Evolutionary conservation across 345 rosid genomes (phyloP).

Genomic region (Eucalyptus victrix): DNA sequence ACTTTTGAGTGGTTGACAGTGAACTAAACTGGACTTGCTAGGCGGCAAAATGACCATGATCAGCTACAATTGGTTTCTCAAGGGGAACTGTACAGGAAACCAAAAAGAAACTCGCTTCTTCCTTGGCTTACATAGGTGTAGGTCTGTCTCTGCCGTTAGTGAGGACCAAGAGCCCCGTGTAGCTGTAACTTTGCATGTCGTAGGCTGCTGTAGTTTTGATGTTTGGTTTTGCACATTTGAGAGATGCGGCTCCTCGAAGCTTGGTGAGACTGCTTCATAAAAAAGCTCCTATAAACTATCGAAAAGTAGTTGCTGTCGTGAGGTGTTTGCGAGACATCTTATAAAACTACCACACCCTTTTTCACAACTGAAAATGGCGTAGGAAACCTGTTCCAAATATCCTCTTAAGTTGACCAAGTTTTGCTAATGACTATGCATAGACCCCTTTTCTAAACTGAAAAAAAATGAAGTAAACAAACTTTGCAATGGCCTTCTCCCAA

Average conservation of each 20-base stretch:
- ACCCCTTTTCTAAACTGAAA: not conserved
- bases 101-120: not conserved
- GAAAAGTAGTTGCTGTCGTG: not conserved
- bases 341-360: not conserved
- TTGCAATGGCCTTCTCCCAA: not conserved
- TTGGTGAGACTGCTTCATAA: not conserved
- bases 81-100: not conserved
- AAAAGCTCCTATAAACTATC: not conserved
- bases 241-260: not conserved
- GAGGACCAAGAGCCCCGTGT: not conserved
- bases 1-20: not conserved
- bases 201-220: not conserved
- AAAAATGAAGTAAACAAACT: not conserved
- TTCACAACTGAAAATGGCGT: not conserved
- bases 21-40: not conserved
- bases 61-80: not conserved
- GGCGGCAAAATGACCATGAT: not conserved
- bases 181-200: not conserved
- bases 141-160: not conserved
- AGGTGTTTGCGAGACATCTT: not conserved
- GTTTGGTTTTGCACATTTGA: not conserved
- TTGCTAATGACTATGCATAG: not conserved
- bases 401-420: not conserved
- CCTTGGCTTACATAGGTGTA: not conserved
- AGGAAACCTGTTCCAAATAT: not conserved